These are phyloP conservation scores for Rhodosporidiobolus sp. DNA, from an alignment of 768 basidiomycete species.

Conservation along the genomic window DNA sequence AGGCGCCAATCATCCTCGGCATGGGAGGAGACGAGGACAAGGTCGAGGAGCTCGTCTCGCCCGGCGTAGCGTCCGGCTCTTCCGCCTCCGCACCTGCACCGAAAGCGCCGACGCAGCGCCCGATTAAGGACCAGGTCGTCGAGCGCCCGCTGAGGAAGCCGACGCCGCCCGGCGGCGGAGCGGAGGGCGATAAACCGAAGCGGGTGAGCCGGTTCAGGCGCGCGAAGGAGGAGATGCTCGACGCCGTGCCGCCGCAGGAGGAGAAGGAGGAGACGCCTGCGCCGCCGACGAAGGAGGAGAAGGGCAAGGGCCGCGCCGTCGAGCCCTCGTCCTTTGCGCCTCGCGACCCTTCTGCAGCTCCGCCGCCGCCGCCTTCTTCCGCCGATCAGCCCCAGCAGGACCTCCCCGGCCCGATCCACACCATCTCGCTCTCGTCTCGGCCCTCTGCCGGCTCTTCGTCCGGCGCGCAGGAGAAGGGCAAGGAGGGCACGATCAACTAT, in stretches of 20 bases:
- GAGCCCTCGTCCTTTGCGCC: background rate
- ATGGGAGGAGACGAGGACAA: background rate
- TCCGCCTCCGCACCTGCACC: too few species aligned
- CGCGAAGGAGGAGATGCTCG: constrained; percentile 12
- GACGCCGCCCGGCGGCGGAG: background rate
- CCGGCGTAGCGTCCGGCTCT: background rate
- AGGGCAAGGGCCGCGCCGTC: constrained; percentile 9
- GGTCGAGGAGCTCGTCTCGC: background rate
- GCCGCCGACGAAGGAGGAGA: background rate
- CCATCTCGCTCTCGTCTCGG: constrained; percentile 29
- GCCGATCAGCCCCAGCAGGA: background rate
- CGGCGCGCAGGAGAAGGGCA: background rate
- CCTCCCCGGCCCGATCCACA: constrained; percentile 27
- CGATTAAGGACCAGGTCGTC: constrained; percentile 34
- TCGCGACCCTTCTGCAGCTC: too few species aligned
- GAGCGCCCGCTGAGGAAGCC: constrained; percentile 31
- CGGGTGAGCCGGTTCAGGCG: constrained; percentile 11
- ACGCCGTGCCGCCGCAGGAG: background rate
- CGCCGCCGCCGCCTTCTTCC: background rate
- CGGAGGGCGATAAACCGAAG: background rate
- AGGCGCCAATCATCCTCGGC: constrained; percentile 29
- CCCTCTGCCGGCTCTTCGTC: constrained; percentile 12
- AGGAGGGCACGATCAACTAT: constrained; percentile 18
- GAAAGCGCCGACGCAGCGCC: constrained; percentile 1
- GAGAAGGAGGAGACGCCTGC: background rate